Evolutionary conservation across 805 yeast species (phyloP).

Genomic region (Saccharomycopsis babjevae): DNA sequence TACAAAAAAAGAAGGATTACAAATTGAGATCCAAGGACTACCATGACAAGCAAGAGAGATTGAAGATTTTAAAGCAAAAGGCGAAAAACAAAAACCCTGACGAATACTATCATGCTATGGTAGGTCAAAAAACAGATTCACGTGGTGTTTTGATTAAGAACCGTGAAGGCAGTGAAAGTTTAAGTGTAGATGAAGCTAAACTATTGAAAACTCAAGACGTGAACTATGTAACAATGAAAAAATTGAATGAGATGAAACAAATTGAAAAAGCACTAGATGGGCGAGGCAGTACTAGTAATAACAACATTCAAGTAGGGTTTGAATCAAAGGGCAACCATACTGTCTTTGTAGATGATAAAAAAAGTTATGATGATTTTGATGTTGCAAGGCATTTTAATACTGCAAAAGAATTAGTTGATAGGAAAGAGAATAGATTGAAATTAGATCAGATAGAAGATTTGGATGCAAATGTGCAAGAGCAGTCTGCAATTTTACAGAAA

Average conservation of each 20-base stretch:
- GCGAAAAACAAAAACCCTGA: constrained; percentile 77
- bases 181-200: constrained; percentile 67
- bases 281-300: constrained; percentile 21
- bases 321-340: constrained; percentile 67
- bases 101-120: constrained; percentile 95
- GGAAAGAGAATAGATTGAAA: constrained; percentile 65
- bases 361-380: constrained; percentile 46
- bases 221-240: constrained; percentile 70
- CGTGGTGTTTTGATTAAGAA: constrained; percentile 60
- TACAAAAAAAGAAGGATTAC: constrained; percentile 89
- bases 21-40: constrained; percentile 58
- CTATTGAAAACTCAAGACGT: constrained; percentile 85
- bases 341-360: constrained; percentile 63
- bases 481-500: constrained; percentile 23
- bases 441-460: constrained; percentile 32
- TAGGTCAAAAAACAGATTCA: constrained; percentile 52
- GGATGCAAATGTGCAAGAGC: constrained; percentile 21
- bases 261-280: constrained; percentile 39
- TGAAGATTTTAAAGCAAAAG: constrained; percentile 65
- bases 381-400: constrained; percentile 65
- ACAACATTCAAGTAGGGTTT: constrained; percentile 35
- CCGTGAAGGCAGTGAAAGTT: constrained; percentile 38
- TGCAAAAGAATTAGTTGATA: constrained; percentile 46
- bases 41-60: constrained; percentile 45
- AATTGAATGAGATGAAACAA: constrained; percentile 57